Evolutionary conservation across 176 grass and related monocot species (phyloP).

Genomic region (Urochloa ruziziensis): DNA sequence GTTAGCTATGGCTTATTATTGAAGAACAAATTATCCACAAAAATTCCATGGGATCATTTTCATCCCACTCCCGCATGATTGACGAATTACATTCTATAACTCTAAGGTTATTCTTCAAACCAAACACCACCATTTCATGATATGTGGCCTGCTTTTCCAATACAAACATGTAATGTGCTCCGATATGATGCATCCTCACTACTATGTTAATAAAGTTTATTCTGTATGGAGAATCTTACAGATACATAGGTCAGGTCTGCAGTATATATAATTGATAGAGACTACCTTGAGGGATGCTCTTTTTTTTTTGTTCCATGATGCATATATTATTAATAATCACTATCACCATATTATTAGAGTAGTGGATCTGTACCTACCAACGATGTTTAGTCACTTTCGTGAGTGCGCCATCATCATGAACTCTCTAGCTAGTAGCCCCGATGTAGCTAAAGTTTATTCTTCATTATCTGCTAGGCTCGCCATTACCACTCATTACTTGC

Average conservation of each 20-base stretch:
- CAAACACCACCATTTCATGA: no score
- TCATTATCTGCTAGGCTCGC: no score
- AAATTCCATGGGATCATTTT: not conserved
- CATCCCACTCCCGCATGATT: not conserved
- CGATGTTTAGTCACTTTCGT: no score
- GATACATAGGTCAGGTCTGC: not conserved
- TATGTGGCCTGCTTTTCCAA: not conserved
- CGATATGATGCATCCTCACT: not conserved
- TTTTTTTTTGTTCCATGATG: not conserved
- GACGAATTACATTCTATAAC: not conserved
- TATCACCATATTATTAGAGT: not conserved
- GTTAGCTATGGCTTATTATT: no score
- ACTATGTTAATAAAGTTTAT: not conserved
- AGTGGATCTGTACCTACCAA: not conserved
- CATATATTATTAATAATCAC: not conserved
- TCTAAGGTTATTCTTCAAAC: no score
- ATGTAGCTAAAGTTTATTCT: no score
- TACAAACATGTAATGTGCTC: not conserved
- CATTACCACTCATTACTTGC: no score
- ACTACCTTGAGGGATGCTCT: not conserved
- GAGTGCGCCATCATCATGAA: no score
- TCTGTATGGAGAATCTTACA: not conserved
- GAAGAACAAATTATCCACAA: no score
- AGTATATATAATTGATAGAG: not conserved
- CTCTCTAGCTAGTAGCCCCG: no score